phyloP scores from a whole-genome alignment of 441 rosid species.

The Biscutella laevigata region DNA sequence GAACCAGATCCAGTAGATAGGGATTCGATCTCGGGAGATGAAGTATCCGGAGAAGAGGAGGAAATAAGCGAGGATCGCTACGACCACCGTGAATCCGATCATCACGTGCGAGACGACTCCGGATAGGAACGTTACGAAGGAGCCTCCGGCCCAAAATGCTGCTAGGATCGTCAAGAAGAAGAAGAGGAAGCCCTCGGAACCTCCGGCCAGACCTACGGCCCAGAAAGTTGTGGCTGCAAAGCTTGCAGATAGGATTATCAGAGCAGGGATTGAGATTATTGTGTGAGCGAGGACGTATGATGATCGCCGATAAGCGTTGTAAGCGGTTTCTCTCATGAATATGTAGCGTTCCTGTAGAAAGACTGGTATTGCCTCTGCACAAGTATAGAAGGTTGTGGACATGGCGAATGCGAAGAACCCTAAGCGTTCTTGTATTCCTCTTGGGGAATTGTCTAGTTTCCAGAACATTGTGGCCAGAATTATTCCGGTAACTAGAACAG shows the following conservation, averaged over 20 bases:
- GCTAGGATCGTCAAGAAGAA: conserved; percentile 54
- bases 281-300: conserved; percentile 80
- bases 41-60: conserved; percentile 84
- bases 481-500: conserved; percentile 56
- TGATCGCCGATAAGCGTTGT: conserved; percentile 71
- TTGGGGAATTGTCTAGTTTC: conserved; percentile 68
- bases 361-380: conserved; percentile 79
- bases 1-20: conserved; percentile 83
- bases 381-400: conserved; percentile 79
- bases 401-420: conserved; percentile 85
- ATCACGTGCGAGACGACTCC: conserved; percentile 76
- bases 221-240: conserved; percentile 61
- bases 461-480: conserved; percentile 66
- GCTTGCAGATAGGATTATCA: conserved; percentile 45
- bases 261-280: conserved; percentile 53
- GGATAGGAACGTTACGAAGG: conserved; percentile 72
- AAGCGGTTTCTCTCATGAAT: conserved; percentile 93
- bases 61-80: conserved; percentile 72
- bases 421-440: conserved; percentile 69
- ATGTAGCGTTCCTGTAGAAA: conserved; percentile 81
- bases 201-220: conserved; percentile 69
- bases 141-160: conserved; percentile 74
- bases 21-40: conserved; percentile 66
- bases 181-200: conserved; percentile 49
- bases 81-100: conserved; percentile 73